These are phyloP conservation scores for Corchorus capsularis DNA, from an alignment of 345 rosid species.

Conservation along the genomic window DNA sequence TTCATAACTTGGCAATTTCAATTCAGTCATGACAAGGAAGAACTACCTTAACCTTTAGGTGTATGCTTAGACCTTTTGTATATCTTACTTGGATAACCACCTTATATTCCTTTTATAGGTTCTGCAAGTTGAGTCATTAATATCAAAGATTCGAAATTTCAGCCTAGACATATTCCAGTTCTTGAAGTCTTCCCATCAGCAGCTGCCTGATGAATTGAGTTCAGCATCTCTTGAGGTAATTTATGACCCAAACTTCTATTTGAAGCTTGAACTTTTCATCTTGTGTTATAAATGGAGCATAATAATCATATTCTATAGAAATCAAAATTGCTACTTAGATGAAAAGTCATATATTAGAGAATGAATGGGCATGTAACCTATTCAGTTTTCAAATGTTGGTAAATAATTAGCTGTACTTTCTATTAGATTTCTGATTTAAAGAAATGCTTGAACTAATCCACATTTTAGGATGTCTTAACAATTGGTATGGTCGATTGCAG, in stretches of 20 bases:
- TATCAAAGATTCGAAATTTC: conserved; percentile 62
- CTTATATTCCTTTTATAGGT: conserved; percentile 52
- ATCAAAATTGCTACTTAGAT: background rate
- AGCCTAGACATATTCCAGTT: conserved; percentile 57
- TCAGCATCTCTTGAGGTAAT: conserved; percentile 79
- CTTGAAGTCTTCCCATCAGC: conserved; percentile 52
- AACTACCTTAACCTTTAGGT: conserved; percentile 7
- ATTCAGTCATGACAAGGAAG: background rate
- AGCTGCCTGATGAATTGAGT: conserved; percentile 65
- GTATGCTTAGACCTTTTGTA: too few relatives aligned
- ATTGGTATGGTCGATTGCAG: conserved; percentile 49
- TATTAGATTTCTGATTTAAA: conserved; percentile 3
- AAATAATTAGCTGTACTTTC: conserved; percentile 15
- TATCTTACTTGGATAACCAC: conserved; percentile 8
- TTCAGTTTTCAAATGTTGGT: conserved; percentile 5
- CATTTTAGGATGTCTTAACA: conserved; percentile 25
- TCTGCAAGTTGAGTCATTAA: conserved; percentile 67
- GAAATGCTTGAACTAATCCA: background rate
- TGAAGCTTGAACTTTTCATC: background rate
- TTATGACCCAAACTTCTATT: conserved; percentile 13
- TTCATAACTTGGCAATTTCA: conserved; percentile 14
- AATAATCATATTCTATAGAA: background rate
- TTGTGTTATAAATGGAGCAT: conserved; percentile 2
- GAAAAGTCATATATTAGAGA: background rate
- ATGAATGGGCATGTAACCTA: background rate